phyloP scores from a whole-genome alignment of 192 early-diverging fungal species.

The Umbelopsis sp. region DNA sequence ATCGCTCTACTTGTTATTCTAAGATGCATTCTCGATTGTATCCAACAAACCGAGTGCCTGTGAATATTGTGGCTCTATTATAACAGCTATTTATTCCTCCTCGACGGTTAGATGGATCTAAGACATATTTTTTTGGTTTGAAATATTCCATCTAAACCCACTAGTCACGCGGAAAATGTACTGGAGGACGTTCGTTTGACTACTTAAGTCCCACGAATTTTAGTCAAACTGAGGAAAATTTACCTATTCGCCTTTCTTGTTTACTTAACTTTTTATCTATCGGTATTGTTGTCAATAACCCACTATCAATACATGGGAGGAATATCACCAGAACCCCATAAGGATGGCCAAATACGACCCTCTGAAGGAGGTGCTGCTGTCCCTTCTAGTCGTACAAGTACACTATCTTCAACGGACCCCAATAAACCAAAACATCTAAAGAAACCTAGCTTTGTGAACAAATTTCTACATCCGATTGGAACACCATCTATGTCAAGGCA shows the following conservation, averaged over 20 bases:
- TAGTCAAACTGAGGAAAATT: background rate
- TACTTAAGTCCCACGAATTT: background rate
- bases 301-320: background rate
- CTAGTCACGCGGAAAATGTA: background rate
- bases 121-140: too few species aligned
- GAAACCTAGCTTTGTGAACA: constrained; percentile 8
- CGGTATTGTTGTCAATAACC: background rate
- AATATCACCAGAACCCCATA: background rate
- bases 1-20: background rate
- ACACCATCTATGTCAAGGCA: constrained; percentile 1
- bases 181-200: background rate
- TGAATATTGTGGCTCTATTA: too few species aligned
- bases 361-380: background rate
- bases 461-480: background rate
- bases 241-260: background rate
- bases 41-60: background rate
- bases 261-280: background rate
- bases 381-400: background rate
- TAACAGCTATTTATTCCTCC: too few species aligned
- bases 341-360: background rate
- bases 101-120: too few species aligned
- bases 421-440: background rate
- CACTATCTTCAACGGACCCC: background rate
- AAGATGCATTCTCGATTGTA: background rate
- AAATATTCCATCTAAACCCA: too few species aligned